phyloP scores from a whole-genome alignment of 176 grass and related monocot genomes.

The Alopecurus myosuroides region DNA sequence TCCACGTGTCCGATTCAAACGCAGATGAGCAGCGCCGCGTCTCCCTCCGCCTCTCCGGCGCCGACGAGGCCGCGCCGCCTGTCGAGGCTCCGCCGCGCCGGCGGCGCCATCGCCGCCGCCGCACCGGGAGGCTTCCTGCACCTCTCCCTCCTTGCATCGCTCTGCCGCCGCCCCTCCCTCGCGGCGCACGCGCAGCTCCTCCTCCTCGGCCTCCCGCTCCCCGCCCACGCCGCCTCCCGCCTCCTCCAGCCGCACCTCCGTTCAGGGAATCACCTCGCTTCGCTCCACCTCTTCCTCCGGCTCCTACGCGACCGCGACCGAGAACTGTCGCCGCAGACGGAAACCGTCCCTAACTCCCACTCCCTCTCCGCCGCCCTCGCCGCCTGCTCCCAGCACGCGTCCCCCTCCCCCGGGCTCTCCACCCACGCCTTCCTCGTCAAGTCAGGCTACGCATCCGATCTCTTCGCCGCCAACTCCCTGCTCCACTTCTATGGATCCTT shows the following conservation, averaged over 20 bases:
- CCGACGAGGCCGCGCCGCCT: slow-evolving; percentile 12
- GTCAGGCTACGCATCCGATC: slow-evolving; percentile 35
- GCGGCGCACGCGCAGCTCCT: slow-evolving; percentile 49
- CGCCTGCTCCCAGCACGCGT: slow-evolving; percentile 26
- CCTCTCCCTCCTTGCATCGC: slow-evolving; percentile 32
- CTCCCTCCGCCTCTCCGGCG: not conserved
- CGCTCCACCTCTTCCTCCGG: slow-evolving; percentile 31
- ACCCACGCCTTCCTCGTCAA: slow-evolving; percentile 51
- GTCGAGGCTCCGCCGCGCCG: slow-evolving; percentile 15
- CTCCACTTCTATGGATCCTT: slow-evolving; percentile 39
- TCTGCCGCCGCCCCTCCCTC: slow-evolving; percentile 33
- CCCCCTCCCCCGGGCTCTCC: slow-evolving; percentile 27
- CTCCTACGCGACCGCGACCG: slow-evolving; percentile 19
- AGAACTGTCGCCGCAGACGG: not conserved
- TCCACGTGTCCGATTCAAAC: not conserved
- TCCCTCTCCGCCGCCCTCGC: slow-evolving; percentile 31
- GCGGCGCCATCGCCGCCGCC: not conserved
- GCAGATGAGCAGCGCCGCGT: not conserved
- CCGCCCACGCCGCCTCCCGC: slow-evolving; percentile 20
- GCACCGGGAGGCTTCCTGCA: slow-evolving; percentile 42
- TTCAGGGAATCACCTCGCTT: slow-evolving; percentile 27
- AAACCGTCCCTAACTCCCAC: slow-evolving; percentile 14
- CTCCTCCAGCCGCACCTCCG: slow-evolving; percentile 53
- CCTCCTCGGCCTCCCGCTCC: slow-evolving; percentile 44
- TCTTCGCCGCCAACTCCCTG: slow-evolving; percentile 41